Evolutionary conservation across 1,284 basidiomycete genomes (phyloP), one percentile per base, ranked within the genome.

Genomic region (Ceratobasidium theobromae): DNA sequence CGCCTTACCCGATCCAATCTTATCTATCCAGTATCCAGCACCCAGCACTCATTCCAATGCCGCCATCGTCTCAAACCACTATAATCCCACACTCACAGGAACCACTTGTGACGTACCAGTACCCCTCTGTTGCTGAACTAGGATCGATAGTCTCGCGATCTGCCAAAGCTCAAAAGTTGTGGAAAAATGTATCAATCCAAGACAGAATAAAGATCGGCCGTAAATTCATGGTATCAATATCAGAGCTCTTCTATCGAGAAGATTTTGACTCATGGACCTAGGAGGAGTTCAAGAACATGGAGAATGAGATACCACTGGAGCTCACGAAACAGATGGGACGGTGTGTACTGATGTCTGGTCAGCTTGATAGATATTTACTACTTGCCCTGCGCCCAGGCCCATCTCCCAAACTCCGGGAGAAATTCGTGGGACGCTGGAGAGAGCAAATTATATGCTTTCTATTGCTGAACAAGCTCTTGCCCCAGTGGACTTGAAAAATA

Each of bases 391-490:
- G 3, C 32, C 12, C 69, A 93, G 94, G 53, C 94, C 94, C 0
- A 81, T 93, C 41, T 83, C 84, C 0, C 90, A 93, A 75, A 80
- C 81, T 43, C 77, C 85, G 30, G 91, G 91, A 5, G 95, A 98
- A 76, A 80, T 96, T 54, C 81, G 82, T 52, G 93, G 93, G 0
- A 87, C 91, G 38, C 75, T 95, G 25, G 89, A 91, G 65, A 85
- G 95, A 45, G 89, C 92, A 9, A 80, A 84, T 52, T 91, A 95
- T 75, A 85, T 98, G 82, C 80, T 96, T 69, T 86, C 86, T 67
- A 94, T 96, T 72, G 94, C 95, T 1, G 81, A 85, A 60, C 79
- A 84, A 4, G 82, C 84, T 54, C 85, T 98, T 4, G 82, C 84
- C n/a, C 91, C 95, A 70, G 82, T 93, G 43, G 78, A 83, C 2